Evolutionary conservation across 495 filamentous ascomycete species (phyloP), one percentile per base, ranked within the genome.

Genomic region (Hypoxylon crocopeplum): DNA sequence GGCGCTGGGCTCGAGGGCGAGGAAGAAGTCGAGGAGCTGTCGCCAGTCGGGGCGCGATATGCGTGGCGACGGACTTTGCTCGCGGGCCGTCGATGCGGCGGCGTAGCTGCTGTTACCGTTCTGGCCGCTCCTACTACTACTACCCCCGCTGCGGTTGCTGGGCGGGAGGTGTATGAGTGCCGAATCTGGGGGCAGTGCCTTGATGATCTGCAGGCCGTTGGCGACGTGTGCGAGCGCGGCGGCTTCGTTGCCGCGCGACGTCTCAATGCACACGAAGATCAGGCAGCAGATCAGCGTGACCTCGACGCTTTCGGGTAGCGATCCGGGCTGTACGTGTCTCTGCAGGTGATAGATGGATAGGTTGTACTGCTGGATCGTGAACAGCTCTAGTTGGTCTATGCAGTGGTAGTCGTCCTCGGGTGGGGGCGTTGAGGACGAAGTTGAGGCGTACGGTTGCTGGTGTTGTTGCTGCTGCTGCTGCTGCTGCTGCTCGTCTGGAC

Each of bases 351-450:
- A 64, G 38, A 74, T 59, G 10, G 73, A 73, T 2, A 66, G 52
- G 70, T 73, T 76, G 59, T 76, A 75, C 38, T 75, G 72, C 44
- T 75, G 69, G 50, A 76, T 74, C 51, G 58, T 68, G 54, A 74
- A 72, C 4, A 75, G 33, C 19, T 76, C 72, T 7, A 74, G 62
- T 12, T 65, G 50, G n/a, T 69, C 68, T 13, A 29, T 8, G 34
- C 38, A 30, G 5, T 46, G 44, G 15, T 39, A 29, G 19, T 16
- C 20, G 32, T 51, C 51, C 12, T 56, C 51, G 10, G 45, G 46
- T 8, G 50, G 38, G 0, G 51, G 45, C 2, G 50, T 45, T 1
- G 59, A 13, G 15, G 27, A 11, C 10, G 42, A 11, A 13, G 15
- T 1, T n/a, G 32, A 42, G n/a, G 38, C 34, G 25, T 48, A 40